Conservation (phyloP, 805 yeast genomes). For the Spathaspora arborariae region DNA sequence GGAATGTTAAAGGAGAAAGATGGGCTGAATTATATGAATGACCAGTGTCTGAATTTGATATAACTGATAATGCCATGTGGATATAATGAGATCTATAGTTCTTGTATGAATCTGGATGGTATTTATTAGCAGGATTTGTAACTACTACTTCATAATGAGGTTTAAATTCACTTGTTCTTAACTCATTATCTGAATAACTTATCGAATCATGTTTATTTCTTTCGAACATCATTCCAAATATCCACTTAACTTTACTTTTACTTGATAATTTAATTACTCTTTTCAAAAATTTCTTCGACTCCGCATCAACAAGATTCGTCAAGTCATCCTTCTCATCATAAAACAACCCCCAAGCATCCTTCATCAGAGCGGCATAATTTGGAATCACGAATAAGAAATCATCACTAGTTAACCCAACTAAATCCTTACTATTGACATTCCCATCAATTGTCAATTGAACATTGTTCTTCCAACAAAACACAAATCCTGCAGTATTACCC, state of each 20-base stretch:
- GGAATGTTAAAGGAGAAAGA: constrained; percentile 36
- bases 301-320: constrained; percentile 21
- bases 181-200: constrained; percentile 33
- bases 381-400: constrained; percentile 58
- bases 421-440: constrained; percentile 44
- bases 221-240: constrained; percentile 70
- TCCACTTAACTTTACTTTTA: constrained; percentile 72
- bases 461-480: constrained; percentile 60
- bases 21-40: constrained; percentile 33
- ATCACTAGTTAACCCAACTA: constrained; percentile 52
- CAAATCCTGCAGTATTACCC: constrained; percentile 60
- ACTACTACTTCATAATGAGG: constrained; percentile 65
- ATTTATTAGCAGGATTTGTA: constrained; percentile 51
- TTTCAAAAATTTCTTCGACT: constrained; percentile 32
- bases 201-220: constrained; percentile 39
- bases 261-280: constrained; percentile 51
- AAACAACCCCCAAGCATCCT: constrained; percentile 36
- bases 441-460: constrained; percentile 50
- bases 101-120: constrained; percentile 71
- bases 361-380: constrained; percentile 35
- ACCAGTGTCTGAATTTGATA: constrained; percentile 27
- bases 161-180: constrained; percentile 45
- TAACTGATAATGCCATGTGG: constrained; percentile 47
- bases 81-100: constrained; percentile 81
- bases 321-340: constrained; percentile 19